Percentiles rank a stretch among this genome's conserved stretches.
Evolutionary conservation across 2,329 filamentous ascomycete genomes (phyloP).

Genomic region (Erysiphe neolycopersici): DNA sequence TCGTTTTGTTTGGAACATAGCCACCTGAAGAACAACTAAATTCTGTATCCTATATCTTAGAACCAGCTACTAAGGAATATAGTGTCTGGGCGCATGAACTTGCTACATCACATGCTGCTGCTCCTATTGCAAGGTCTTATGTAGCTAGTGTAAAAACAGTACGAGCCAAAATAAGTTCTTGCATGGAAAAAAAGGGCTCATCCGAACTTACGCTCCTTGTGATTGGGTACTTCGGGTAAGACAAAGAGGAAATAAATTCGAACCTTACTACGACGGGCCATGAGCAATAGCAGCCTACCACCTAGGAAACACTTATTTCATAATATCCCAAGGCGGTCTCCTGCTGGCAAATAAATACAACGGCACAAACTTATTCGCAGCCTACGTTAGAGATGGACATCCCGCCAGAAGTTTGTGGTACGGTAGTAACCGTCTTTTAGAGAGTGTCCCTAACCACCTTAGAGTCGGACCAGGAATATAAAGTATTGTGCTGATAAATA

Average conservation of each 20-base stretch:
- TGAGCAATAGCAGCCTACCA: too few species aligned
- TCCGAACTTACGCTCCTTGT: neutral
- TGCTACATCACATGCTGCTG: neutral
- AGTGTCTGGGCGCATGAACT: neutral
- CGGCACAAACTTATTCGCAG: too few species aligned
- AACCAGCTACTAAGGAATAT: neutral
- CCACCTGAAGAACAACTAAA: too few species aligned
- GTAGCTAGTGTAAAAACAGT: neutral
- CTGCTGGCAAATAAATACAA: too few species aligned
- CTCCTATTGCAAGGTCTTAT: neutral
- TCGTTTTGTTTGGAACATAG: neutral
- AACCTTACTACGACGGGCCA: too few species aligned
- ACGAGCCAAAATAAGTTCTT: neutral
- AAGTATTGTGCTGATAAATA: too few species aligned
- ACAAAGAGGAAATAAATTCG: too few species aligned
- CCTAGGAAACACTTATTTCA: too few species aligned
- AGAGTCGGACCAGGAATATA: neutral
- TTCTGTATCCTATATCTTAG: too few species aligned
- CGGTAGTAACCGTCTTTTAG: neutral
- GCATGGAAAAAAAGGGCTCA: neutral
- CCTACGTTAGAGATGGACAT: too few species aligned
- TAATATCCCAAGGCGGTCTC: too few species aligned
- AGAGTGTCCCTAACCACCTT: neutral
- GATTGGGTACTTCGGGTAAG: too few species aligned
- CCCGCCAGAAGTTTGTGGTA: neutral